Evolutionary conservation across 2,329 filamentous ascomycete species (phyloP).

Genomic region (Phialemoniopsis sp.): DNA sequence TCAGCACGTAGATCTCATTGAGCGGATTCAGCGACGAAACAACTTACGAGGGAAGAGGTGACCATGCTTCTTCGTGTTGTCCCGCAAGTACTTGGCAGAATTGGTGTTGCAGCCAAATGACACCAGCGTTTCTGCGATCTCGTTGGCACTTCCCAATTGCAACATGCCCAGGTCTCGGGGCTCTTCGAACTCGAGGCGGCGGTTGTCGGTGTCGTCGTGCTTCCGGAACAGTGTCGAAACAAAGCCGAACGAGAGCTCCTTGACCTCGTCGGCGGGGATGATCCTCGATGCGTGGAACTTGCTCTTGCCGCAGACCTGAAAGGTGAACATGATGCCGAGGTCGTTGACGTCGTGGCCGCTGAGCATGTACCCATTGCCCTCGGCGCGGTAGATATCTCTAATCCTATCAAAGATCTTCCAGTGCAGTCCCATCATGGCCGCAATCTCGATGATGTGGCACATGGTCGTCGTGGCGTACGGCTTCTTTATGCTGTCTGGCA

Average conservation of each 20-base stretch:
- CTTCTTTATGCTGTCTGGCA: constrained; percentile 40
- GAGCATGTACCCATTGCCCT: constrained; percentile 50
- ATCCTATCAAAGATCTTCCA: constrained; percentile 55
- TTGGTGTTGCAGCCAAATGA: constrained; percentile 50
- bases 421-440: constrained; percentile 49
- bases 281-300: constrained; percentile 44
- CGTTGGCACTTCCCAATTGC: constrained; percentile 41
- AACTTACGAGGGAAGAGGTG: constrained; percentile 47
- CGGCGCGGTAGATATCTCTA: constrained; percentile 46
- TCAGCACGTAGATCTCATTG: background rate
- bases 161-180: constrained; percentile 36
- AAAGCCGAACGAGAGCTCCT: constrained; percentile 51
- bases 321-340: constrained; percentile 50
- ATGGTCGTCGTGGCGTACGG: constrained; percentile 53
- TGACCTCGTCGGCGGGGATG: constrained; percentile 48
- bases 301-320: constrained; percentile 45
- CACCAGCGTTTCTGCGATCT: constrained; percentile 48
- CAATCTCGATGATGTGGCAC: constrained; percentile 50
- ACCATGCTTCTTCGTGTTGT: constrained; percentile 30
- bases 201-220: constrained; percentile 26
- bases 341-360: constrained; percentile 40
- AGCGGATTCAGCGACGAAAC: no score
- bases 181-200: constrained; percentile 35
- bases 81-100: constrained; percentile 39
- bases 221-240: constrained; percentile 49